A percentile compares a stretch with the other conserved stretches of the same genome.
Conservation (phyloP, 2,329 filamentous ascomycete genomes). For the Ploettnerulaceae sp. region DNA sequence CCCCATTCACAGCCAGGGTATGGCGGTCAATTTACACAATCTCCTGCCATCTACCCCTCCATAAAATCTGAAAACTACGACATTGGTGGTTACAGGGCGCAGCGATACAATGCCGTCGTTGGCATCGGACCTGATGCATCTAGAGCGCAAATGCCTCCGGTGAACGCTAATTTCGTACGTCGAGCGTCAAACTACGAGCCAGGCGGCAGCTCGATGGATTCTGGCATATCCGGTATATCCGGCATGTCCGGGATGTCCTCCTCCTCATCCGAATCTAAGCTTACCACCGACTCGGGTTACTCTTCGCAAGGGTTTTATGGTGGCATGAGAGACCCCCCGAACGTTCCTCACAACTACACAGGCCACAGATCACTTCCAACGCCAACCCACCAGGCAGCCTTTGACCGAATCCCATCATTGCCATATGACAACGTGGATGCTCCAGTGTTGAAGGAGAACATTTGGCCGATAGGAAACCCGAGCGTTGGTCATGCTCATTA, state of each 20-base stretch:
- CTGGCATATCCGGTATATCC: constrained; percentile 25
- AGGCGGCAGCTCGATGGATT: constrained; percentile 22
- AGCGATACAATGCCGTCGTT: constrained; percentile 26
- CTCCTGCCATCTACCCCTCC: constrained; percentile 24
- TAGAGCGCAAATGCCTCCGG: constrained; percentile 21
- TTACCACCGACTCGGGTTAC: constrained; percentile 29
- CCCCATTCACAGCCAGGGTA: constrained; percentile 16
- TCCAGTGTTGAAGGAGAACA: constrained; percentile 20
- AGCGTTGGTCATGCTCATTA: constrained; percentile 31
- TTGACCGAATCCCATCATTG: constrained; percentile 19
- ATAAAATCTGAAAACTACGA: constrained; percentile 28
- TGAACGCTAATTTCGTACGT: constrained; percentile 21
- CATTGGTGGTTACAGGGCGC: constrained; percentile 20
- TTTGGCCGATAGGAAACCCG: constrained; percentile 29
- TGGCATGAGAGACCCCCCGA: constrained; percentile 18
- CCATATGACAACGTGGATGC: constrained; percentile 19
- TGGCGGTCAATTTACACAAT: constrained; percentile 21
- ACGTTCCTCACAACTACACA: constrained; percentile 21
- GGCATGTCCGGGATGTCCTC: constrained; percentile 25
- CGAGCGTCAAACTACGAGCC: constrained; percentile 28
- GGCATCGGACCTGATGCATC: constrained; percentile 21
- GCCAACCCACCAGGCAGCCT: constrained; percentile 21
- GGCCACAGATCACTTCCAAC: constrained; percentile 26
- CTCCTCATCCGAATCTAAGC: constrained; percentile 25
- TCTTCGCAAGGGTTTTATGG: constrained; percentile 26